Percentiles rank a stretch among this genome's conserved stretches.
Conservation (phyloP, 176 grass and related monocot species). For the Ensete ventricosum region DNA sequence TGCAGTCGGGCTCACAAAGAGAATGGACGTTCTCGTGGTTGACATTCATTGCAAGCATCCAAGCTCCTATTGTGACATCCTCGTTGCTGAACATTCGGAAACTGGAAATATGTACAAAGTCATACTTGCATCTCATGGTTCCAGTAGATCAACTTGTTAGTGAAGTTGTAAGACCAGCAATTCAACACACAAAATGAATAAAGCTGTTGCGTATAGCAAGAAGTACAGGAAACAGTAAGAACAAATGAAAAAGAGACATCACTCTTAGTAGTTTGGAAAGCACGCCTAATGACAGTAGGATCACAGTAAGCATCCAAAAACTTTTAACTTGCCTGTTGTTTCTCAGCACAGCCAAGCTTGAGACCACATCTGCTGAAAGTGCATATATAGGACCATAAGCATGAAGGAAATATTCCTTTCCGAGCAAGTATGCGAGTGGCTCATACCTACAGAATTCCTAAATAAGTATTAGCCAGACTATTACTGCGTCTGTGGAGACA, state of each 20-base stretch:
- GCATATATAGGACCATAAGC: conserved; percentile 99
- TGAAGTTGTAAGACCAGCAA: neutral
- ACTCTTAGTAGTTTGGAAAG: neutral
- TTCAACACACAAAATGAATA: neutral
- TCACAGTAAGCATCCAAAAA: neutral
- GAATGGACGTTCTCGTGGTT: conserved; percentile 84
- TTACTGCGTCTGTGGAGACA: neutral
- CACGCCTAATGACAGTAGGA: neutral
- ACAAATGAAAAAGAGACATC: neutral
- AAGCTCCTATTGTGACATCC: conserved; percentile 90
- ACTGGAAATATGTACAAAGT: conserved; percentile 32
- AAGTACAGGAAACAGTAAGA: neutral
- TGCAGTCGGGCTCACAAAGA: conserved; percentile 75
- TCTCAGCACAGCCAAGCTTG: conserved; percentile 73
- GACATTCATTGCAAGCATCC: conserved; percentile 99
- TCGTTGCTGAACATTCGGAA: conserved; percentile 99
- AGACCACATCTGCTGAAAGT: conserved; percentile 93
- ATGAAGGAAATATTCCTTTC: conserved; percentile 91
- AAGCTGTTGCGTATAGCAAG: neutral
- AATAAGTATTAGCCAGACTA: neutral
- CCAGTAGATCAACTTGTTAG: neutral
- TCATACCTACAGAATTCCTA: conserved; percentile 62
- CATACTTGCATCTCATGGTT: conserved; percentile 5
- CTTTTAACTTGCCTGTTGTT: conserved; percentile 69
- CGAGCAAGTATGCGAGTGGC: conserved; percentile 72